Percentiles rank a stretch among this genome's conserved stretches.
phyloP scores from a whole-genome alignment of 768 basidiomycete genomes.

The Panus rudis region DNA sequence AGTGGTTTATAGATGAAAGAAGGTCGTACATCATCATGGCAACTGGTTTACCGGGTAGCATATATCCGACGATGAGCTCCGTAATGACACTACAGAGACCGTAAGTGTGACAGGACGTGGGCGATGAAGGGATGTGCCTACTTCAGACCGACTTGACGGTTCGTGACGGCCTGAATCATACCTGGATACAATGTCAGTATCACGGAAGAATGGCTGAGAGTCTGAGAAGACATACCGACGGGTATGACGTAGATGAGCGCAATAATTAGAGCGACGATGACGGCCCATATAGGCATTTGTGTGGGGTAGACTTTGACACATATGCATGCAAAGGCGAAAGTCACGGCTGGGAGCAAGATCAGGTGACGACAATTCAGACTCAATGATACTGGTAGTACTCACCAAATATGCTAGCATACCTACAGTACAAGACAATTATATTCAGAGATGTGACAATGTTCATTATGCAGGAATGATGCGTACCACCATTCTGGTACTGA shows the following conservation, averaged over 20 bases:
- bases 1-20: background rate
- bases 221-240: conserved; percentile 33
- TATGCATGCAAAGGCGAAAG: conserved; percentile 54
- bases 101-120: background rate
- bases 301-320: conserved; percentile 60
- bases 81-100: conserved; percentile 49
- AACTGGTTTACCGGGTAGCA: conserved; percentile 54
- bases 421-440: background rate
- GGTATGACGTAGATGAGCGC: conserved; percentile 60
- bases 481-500: conserved; percentile 47
- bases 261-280: conserved; percentile 45
- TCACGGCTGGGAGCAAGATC: conserved; percentile 40
- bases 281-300: conserved; percentile 60
- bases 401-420: conserved; percentile 34
- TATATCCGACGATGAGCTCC: conserved; percentile 61
- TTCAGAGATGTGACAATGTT: background rate
- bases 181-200: conserved; percentile 2
- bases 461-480: background rate
- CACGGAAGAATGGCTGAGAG: background rate
- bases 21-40: conserved; percentile 63
- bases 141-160: conserved; percentile 60
- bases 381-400: too few relatives aligned
- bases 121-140: conserved; percentile 25
- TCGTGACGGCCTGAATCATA: conserved; percentile 75
- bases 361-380: too few relatives aligned